A percentile compares a stretch with the other conserved stretches of the same genome.
Conservation (phyloP, 768 basidiomycete species). For the Auriscalpium orientale region DNA sequence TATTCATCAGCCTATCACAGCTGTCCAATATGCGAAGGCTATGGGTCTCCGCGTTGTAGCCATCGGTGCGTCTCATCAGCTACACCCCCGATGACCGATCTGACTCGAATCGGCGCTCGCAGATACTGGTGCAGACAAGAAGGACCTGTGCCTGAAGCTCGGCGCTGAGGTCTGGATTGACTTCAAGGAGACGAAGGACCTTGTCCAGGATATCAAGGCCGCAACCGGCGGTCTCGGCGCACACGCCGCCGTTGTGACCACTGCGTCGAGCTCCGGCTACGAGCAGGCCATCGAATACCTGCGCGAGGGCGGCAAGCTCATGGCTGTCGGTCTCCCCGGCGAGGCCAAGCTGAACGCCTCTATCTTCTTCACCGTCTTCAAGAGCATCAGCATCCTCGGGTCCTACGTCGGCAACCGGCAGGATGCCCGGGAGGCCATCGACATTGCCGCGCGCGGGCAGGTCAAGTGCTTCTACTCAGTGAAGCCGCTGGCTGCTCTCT, state of each 20-base stretch:
- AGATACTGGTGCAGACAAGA: slow-evolving; percentile 74
- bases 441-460: slow-evolving; percentile 62
- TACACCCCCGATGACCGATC: background rate
- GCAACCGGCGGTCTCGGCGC: slow-evolving; percentile 64
- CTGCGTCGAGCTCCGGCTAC: slow-evolving; percentile 36
- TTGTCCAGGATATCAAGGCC: slow-evolving; percentile 56
- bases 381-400: slow-evolving; percentile 51
- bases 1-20: slow-evolving; percentile 21
- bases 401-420: slow-evolving; percentile 60
- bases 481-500: slow-evolving; percentile 43
- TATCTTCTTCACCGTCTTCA: slow-evolving; percentile 67
- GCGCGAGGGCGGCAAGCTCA: slow-evolving; percentile 60
- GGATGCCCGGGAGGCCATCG: slow-evolving; percentile 75
- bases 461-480: slow-evolving; percentile 52
- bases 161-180: slow-evolving; percentile 79
- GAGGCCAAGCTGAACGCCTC: slow-evolving; percentile 46
- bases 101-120: background rate
- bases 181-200: slow-evolving; percentile 58
- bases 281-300: slow-evolving; percentile 67
- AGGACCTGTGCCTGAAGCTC: slow-evolving; percentile 47
- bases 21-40: slow-evolving; percentile 72
- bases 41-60: slow-evolving; percentile 79
- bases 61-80: slow-evolving; percentile 34
- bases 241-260: slow-evolving; percentile 59
- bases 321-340: slow-evolving; percentile 72